phyloP scores from a whole-genome alignment of 345 rosid species.

The Isatis tinctoria region DNA sequence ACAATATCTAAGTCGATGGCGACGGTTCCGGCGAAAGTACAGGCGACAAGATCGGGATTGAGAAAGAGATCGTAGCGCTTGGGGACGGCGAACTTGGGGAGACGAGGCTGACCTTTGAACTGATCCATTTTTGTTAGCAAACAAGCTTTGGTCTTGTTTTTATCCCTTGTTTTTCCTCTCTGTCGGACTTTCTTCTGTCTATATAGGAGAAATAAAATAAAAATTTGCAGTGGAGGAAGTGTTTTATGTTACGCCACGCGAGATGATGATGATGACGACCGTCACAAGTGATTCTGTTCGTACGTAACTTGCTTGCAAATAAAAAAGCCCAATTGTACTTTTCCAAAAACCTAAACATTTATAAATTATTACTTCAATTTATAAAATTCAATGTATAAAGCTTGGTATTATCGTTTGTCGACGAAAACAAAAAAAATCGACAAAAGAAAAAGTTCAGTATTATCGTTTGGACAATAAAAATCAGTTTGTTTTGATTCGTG shows the following conservation, averaged over 20 bases:
- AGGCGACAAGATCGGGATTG: slow-evolving; percentile 69
- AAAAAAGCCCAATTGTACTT: no score
- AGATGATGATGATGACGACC: not conserved
- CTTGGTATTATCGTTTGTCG: no score
- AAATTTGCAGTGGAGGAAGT: not conserved
- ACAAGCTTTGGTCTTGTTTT: no score
- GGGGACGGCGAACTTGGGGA: slow-evolving; percentile 81
- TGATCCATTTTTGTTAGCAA: slow-evolving; percentile 87
- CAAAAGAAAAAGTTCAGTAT: no score
- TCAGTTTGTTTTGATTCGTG: no score
- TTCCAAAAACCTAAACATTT: no score
- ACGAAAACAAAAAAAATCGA: no score
- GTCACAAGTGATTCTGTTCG: not conserved
- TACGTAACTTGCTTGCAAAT: not conserved
- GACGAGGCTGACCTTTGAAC: slow-evolving; percentile 79
- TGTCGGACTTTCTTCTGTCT: not conserved
- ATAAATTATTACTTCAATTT: no score
- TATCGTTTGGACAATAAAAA: no score
- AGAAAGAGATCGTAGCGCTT: slow-evolving; percentile 75
- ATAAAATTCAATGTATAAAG: no score
- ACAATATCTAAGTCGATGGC: slow-evolving; percentile 57
- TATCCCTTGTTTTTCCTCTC: no score
- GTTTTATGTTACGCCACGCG: slow-evolving; percentile 22
- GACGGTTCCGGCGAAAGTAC: slow-evolving; percentile 68
- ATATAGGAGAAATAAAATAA: not conserved